These are phyloP conservation scores for Colletotrichum shisoi DNA, from an alignment of 2,329 filamentous ascomycete genomes.

Conservation along the genomic window DNA sequence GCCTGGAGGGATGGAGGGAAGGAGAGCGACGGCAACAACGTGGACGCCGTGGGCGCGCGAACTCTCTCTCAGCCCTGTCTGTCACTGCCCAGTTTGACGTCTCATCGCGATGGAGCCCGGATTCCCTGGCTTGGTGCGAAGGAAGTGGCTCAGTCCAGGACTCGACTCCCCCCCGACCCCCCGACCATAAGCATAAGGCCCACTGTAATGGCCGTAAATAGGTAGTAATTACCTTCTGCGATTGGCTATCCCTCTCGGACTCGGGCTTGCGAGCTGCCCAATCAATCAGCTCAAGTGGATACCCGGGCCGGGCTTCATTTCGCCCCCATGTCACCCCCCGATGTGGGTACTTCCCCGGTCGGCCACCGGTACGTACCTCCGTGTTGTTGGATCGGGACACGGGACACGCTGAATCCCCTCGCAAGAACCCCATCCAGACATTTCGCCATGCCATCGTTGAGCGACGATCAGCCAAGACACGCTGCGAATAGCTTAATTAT, in stretches of 20 bases:
- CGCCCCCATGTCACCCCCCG: not conserved
- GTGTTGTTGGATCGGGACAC: not conserved
- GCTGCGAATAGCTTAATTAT: not conserved
- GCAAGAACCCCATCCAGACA: not conserved
- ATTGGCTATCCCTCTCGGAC: not conserved
- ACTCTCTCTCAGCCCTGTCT: slow-evolving; percentile 13
- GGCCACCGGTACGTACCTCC: not conserved
- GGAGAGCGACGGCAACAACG: not conserved
- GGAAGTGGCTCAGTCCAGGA: slow-evolving; percentile 10
- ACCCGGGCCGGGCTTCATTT: not conserved
- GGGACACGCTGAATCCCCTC: not conserved
- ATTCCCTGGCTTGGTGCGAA: not conserved
- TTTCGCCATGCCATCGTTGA: not conserved
- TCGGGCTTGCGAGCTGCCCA: not conserved
- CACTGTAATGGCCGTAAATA: not conserved
- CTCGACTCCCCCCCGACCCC: no score
- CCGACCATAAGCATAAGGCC: not conserved
- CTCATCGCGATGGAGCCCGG: not conserved
- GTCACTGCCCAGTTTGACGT: not conserved
- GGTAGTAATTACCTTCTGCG: not conserved
- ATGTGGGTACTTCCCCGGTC: not conserved
- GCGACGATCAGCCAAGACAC: not conserved
- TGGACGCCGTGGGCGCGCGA: not conserved
- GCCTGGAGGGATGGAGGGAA: slow-evolving; percentile 22
- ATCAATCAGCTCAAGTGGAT: not conserved